Evolutionary conservation across 1,139 yeast genomes (phyloP).

Genomic region (Blastobotrys capitulatus): DNA sequence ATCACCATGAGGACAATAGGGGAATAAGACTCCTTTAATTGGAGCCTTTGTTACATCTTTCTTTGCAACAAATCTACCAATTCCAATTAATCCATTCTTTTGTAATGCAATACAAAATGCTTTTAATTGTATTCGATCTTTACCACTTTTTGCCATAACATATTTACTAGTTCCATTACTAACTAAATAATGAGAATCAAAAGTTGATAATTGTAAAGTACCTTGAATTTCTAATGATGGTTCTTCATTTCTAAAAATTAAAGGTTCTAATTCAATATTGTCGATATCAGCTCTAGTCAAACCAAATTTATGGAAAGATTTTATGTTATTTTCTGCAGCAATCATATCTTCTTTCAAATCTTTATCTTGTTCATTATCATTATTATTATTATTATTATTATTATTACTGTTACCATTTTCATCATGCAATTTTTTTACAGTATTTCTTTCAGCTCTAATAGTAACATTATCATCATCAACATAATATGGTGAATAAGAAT

Average conservation of each 20-base stretch:
- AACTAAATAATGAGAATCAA: constrained; percentile 28
- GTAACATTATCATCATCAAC: no score
- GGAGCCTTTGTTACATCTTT: neutral
- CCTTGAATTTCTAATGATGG: neutral
- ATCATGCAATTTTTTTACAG: no score
- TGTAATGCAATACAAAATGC: constrained; percentile 51
- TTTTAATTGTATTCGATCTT: constrained; percentile 44
- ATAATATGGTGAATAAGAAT: no score
- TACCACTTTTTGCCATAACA: constrained; percentile 42
- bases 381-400: no score
- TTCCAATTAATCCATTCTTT: neutral
- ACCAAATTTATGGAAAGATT: no score
- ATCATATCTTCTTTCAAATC: no score
- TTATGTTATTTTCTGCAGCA: no score
- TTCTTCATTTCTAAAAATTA: neutral
- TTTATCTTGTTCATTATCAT: no score
- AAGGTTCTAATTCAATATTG: no score
- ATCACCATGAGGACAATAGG: constrained; percentile 42
- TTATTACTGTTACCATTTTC: no score
- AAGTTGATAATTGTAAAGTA: neutral
- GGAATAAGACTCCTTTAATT: neutral
- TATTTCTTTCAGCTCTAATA: no score
- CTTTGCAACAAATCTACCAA: constrained; percentile 3
- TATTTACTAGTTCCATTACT: constrained; percentile 52
- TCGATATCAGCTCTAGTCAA: no score